phyloP scores from a whole-genome alignment of 176 grass and related monocot species.

The Pharus latifolius region DNA sequence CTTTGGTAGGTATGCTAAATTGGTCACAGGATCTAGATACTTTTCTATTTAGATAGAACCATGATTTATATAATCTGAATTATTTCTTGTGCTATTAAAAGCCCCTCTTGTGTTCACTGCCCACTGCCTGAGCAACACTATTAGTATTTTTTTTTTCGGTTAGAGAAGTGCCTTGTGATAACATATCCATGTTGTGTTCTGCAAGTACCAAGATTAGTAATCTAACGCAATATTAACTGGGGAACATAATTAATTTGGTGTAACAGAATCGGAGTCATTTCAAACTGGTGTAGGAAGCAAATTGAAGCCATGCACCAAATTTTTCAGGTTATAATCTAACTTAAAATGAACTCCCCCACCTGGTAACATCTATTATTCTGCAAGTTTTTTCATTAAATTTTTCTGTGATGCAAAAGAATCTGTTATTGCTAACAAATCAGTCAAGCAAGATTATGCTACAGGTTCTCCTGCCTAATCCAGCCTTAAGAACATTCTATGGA shows the following conservation, averaged over 20 bases:
- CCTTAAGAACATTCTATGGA: conserved; percentile 30
- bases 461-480: conserved; percentile 36
- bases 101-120: not conserved
- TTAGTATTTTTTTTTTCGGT: conserved; percentile 2
- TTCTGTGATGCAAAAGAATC: conserved; percentile 17
- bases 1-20: not conserved
- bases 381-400: conserved; percentile 21
- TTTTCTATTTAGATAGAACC: not conserved
- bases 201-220: conserved; percentile 40
- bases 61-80: not conserved
- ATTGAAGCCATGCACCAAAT: conserved; percentile 99
- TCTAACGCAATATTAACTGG: conserved; percentile 49
- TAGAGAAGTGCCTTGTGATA: not conserved
- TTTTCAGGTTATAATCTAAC: conserved; percentile 99
- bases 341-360: conserved; percentile 57
- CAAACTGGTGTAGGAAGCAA: conserved; percentile 97
- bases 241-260: conserved; percentile 79
- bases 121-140: not conserved
- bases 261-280: conserved; percentile 84
- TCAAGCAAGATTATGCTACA: conserved; percentile 55
- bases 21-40: not conserved
- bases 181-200: conserved; percentile 22
- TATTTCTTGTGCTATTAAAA: not conserved
- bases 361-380: conserved; percentile 58
- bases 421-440: conserved; percentile 55